Percentiles rank a stretch among this genome's conserved stretches.
phyloP scores from a whole-genome alignment of 2,329 filamentous ascomycete genomes.

The Gliomastix tumulicola region DNA sequence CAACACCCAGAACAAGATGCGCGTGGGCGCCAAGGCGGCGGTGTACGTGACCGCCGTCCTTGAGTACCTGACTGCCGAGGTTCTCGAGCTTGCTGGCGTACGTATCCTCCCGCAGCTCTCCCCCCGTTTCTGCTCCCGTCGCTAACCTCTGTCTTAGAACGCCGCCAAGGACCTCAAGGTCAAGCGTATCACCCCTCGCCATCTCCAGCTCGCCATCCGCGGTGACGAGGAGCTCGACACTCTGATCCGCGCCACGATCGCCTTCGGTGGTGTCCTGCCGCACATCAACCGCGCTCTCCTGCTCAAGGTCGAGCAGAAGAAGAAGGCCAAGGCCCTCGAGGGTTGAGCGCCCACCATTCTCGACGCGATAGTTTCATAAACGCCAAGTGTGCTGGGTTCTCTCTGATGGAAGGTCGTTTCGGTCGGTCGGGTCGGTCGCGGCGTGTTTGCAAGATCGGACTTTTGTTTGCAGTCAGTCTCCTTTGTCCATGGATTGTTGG shows the following conservation, averaged over 20 bases:
- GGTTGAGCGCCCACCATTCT: too few species aligned
- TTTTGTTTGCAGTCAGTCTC: too few species aligned
- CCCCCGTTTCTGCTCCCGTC: not conserved
- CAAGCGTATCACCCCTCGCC: constrained; percentile 98
- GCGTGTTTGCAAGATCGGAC: too few species aligned
- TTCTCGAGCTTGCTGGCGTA: constrained; percentile 90
- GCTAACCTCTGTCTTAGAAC: constrained; percentile 47
- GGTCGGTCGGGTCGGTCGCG: too few species aligned
- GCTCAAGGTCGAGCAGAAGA: constrained; percentile 96
- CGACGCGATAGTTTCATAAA: too few species aligned
- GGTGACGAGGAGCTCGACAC: constrained; percentile 98
- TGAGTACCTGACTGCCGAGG: constrained; percentile 96
- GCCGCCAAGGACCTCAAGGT: constrained; percentile 99
- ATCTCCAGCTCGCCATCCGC: constrained; percentile 95
- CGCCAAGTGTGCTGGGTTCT: too few species aligned
- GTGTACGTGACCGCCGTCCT: constrained; percentile 98
- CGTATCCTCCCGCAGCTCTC: constrained; percentile 26
- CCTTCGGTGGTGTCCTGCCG: constrained; percentile 94
- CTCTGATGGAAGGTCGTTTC: not conserved
- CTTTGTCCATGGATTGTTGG: too few species aligned
- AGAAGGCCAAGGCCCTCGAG: constrained; percentile 61
- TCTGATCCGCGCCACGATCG: constrained; percentile 93
- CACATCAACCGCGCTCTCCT: constrained; percentile 97
- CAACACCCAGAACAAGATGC: constrained; percentile 99
- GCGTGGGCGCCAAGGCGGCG: constrained; percentile 95